Conservation (phyloP, 495 filamentous ascomycete species). For the Hypoxylon subgilvum region DNA sequence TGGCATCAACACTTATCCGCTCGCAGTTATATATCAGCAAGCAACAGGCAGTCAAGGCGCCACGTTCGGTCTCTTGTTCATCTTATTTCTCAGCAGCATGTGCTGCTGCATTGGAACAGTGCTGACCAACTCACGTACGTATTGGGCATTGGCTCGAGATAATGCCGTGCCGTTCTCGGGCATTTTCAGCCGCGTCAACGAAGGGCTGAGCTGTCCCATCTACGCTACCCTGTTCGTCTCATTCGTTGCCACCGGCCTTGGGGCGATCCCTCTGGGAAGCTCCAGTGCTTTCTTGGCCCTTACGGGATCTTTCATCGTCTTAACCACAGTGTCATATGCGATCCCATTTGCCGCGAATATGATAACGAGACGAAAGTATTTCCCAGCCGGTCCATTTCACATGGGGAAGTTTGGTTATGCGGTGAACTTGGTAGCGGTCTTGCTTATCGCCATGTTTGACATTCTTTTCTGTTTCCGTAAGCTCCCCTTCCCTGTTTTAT, state of each 20-base stretch:
- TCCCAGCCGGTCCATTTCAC: slow-evolving; percentile 72
- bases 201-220: slow-evolving; percentile 66
- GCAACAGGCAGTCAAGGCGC: slow-evolving; percentile 67
- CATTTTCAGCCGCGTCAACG: slow-evolving; percentile 56
- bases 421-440: slow-evolving; percentile 64
- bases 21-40: slow-evolving; percentile 79
- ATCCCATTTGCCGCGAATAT: slow-evolving; percentile 78
- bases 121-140: slow-evolving; percentile 79
- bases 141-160: slow-evolving; percentile 83
- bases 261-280: slow-evolving; percentile 74
- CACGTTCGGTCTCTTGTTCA: slow-evolving; percentile 70
- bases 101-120: slow-evolving; percentile 70
- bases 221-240: slow-evolving; percentile 71
- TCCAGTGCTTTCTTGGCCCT: slow-evolving; percentile 78
- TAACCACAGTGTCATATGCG: slow-evolving; percentile 75
- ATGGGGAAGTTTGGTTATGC: slow-evolving; percentile 66
- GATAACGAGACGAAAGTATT: slow-evolving; percentile 65
- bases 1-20: slow-evolving; percentile 67
- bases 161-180: slow-evolving; percentile 62
- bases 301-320: slow-evolving; percentile 74
- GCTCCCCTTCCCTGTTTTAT: slow-evolving; percentile 4
- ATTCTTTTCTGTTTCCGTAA: slow-evolving; percentile 74
- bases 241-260: slow-evolving; percentile 67
- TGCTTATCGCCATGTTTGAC: slow-evolving; percentile 72
- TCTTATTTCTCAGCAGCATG: slow-evolving; percentile 69